Evolutionary conservation across 192 early-diverging fungal species (phyloP), one percentile per base, ranked within the genome.

Genomic region (Entrophospora sp.): DNA sequence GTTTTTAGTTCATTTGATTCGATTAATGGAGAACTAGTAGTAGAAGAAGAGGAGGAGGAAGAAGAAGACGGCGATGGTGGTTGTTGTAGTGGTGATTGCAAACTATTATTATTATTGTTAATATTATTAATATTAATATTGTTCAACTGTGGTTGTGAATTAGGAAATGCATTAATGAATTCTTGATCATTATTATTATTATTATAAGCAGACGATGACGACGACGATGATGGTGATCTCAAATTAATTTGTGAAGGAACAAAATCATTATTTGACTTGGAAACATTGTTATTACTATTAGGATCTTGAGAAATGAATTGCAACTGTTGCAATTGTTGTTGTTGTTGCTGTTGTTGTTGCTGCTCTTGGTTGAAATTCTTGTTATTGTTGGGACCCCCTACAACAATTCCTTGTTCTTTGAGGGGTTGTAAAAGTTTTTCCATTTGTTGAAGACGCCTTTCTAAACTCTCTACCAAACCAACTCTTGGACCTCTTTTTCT

Each of bases 401-500:
- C 55, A 27, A 61, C 57, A 12, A 69, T 22, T 5, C 71, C 51
- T 63, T 69, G 51, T 51, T 61, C 56, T 35, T 67, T 71, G 12
- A 66, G 51, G 2, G 64, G 78, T 31, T 79, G 72, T 37, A 92
- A 72, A 52, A 90, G 42, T 34, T 81, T 77, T 67, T 92, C 90
- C 86, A 92, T 89, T 53, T 87, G 83, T 60, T 87, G 84, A 20
- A 92, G 66, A 31, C 87, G 80, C 38, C 85, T 83, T 66, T 92
- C 89, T 8, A 92, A 70, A 3, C 83, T 77, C 64, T 87, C 88
- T 32, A 92, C 88, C 59, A 90, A 87, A 1, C 89, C 88, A 35
- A 83, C 85, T 13, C 92, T 85, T 28, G 92, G 93, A 0, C 93
- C 92, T 36, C 92, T 81, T 73, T 95, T 94, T 72, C 93, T 91